Evolutionary conservation across 2,329 filamentous ascomycete genomes (phyloP), one percentile per base, ranked within the genome.

Genomic region (Epichloe uncinata): DNA sequence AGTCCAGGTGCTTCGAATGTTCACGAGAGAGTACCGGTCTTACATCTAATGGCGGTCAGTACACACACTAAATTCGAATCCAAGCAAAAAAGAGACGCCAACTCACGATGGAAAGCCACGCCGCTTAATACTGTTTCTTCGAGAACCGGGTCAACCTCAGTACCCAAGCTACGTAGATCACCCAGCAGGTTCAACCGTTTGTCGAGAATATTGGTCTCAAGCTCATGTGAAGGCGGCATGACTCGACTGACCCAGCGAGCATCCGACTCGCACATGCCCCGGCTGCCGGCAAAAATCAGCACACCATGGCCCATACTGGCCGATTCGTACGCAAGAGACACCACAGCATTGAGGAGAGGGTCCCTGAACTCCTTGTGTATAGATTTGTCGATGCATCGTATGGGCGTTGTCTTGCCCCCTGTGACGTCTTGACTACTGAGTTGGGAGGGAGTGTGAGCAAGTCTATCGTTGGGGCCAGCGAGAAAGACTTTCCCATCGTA

Each of bases 221-320:
- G 58, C 45, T 73, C 69, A 15, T 69, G 58, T 4, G 68, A 59
- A 5, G 67, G 59, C 6, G 82, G 82, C 70, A 89, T 74, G 9
- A 79, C 81, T 50, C 79, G 74, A 56, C 81, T 81, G 48, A 90
- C 83, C 42, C 83, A 68, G 12, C 73, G 65, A n/a, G 85, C 83
- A 57, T 85, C 78, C 4, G 74, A 73, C 63, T 89, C 85, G 57
- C 82, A 85, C 11, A 75, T 74, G 48, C 73, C 69, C 8, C 85
- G 78, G 58, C 83, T 88, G 50, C 81, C 78, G 52, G 84, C 85
- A 61, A 90, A 90, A 1, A 90, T 77, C 35, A 90, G 70, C 4
- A 78, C 84, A 4, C 85, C 85, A 59, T 81, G 85, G 1, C 83
- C 84, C 40, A 76, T 73, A n/a, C 67, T 68, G 0, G 78, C 84